Percentiles rank a stretch among this genome's conserved stretches.
Conservation (phyloP, 148 eudicot species). For the Suaeda aralocaspica region DNA sequence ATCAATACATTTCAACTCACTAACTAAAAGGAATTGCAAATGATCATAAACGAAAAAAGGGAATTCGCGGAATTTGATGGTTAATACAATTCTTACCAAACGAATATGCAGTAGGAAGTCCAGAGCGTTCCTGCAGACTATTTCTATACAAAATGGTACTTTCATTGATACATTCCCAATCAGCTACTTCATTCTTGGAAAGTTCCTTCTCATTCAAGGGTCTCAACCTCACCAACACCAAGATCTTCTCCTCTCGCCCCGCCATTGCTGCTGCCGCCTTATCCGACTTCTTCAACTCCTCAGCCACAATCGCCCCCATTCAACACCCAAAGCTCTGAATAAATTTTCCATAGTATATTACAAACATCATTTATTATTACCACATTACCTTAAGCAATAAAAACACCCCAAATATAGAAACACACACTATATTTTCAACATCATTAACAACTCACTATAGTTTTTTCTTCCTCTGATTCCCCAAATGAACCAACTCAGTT, state of each 20-base stretch:
- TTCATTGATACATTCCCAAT: slow-evolving; percentile 95
- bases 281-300: slow-evolving; percentile 59
- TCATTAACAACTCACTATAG: slow-evolving; percentile 21
- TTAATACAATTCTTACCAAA: slow-evolving; percentile 49
- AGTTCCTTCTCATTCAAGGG: slow-evolving; percentile 85
- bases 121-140: slow-evolving; percentile 93
- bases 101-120: slow-evolving; percentile 81
- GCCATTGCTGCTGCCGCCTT: slow-evolving; percentile 40
- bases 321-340: slow-evolving; percentile 20
- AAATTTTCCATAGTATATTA: slow-evolving; percentile 13
- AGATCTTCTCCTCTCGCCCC: slow-evolving; percentile 77
- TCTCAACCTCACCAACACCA: slow-evolving; percentile 87
- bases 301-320: slow-evolving; percentile 68
- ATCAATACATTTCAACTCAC: neutral
- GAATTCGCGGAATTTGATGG: neutral
- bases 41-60: neutral
- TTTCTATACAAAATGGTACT: slow-evolving; percentile 77
- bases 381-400: slow-evolving; percentile 14
- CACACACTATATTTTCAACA: slow-evolving; percentile 14
- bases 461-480: slow-evolving; percentile 4
- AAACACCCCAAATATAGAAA: slow-evolving; percentile 13
- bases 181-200: slow-evolving; percentile 65
- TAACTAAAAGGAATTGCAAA: neutral
- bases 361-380: slow-evolving; percentile 21
- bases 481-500: slow-evolving; percentile 31